Conservation (phyloP, 1,284 basidiomycete genomes). For the Dichomitus squalens region DNA sequence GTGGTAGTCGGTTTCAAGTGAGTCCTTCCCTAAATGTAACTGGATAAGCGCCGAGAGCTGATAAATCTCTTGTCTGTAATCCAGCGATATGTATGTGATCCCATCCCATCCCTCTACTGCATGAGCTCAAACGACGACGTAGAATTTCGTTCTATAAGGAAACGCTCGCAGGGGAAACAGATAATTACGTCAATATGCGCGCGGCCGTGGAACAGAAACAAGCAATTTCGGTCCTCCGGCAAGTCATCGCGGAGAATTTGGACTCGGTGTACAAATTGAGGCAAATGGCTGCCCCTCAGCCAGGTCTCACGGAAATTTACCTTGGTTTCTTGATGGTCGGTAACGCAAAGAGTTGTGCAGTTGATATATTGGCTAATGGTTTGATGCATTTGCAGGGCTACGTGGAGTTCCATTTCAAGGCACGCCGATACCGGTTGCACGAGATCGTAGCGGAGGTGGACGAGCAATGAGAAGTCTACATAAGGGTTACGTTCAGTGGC, state of each 20-base stretch:
- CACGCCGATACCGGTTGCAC: constrained; percentile 16
- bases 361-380: background rate
- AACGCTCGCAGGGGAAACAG: constrained; percentile 14
- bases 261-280: constrained; percentile 9
- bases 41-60: background rate
- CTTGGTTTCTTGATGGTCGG: constrained; percentile 10
- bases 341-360: background rate
- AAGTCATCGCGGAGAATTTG: constrained; percentile 14
- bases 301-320: background rate
- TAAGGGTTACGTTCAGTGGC: too few species aligned
- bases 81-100: constrained; percentile 20
- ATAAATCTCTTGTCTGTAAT: background rate
- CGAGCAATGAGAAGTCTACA: background rate
- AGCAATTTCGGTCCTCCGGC: constrained; percentile 3
- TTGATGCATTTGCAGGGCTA: constrained; percentile 2
- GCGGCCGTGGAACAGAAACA: constrained; percentile 8
- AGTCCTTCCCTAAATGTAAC: background rate
- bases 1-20: constrained; percentile 17
- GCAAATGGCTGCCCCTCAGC: background rate
- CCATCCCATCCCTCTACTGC: background rate
- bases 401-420: constrained; percentile 18
- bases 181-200: constrained; percentile 18
- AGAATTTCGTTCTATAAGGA: constrained; percentile 25
- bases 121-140: background rate
- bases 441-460: constrained; percentile 12